Evolutionary conservation across 140 eudicot species (phyloP), one percentile per base, ranked within the genome.

Genomic region (Cichorium intybus): DNA sequence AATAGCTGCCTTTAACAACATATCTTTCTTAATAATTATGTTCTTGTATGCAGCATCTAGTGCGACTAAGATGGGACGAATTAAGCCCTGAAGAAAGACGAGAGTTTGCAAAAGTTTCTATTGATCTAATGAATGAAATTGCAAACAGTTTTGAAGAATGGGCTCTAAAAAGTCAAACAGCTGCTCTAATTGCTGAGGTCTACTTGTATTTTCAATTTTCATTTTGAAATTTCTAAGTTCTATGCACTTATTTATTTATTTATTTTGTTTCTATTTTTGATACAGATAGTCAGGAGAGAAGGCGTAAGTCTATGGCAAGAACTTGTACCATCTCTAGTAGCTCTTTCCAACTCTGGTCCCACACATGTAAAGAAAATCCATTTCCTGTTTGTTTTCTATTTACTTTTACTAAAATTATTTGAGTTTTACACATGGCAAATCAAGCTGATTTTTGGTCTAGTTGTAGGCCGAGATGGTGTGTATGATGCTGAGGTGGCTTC

Each of bases 121-220:
- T 86, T 55, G 91, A 80, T 46, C 71, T 88, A 75, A 79, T 86
- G 90, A 73, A 85, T 39, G 90, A 88, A 73, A 74, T 78, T 65
- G 95, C 95, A 57, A 67, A 80, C 39, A 80, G 83, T 69, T 69
- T 16, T 62, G 95, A 86, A 74, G 90, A 86, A 65, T 93, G 97
- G 97, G 88, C 97, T 73, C 74, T 93, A 57, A 93, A 93, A 75
- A 93, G 99, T 75, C 99, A 93, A 52, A 74, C 95, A 34, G 89
- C 99, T 75, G 95, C 97, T 68, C 85, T 93, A 52, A 80, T 86
- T 60, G 97, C 97, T 35, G 99, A 93, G 97, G 98, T 92, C 45
- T 46, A 24, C 35, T 33, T 68, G 20, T 66, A 45, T 49, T 59
- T 41, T 31, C 58, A 56, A 68, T 47, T 64, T 51, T 16, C 51